These are phyloP conservation scores for Hypseocharis bilobata DNA, from an alignment of 441 rosid genomes.

Conservation along the genomic window DNA sequence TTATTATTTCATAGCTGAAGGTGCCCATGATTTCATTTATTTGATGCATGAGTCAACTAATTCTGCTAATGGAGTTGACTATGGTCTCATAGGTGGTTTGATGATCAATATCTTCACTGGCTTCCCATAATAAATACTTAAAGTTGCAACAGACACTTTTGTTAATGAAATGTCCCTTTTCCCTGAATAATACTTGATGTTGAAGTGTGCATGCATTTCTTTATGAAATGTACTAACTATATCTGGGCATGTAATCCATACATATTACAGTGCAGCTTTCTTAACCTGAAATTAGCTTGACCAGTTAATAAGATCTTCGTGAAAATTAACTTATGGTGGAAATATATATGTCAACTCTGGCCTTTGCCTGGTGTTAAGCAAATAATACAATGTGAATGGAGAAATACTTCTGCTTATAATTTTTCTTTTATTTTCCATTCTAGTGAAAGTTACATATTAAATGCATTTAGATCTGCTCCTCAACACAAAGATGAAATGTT, in stretches of 20 bases:
- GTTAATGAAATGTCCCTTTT: not conserved
- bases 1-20: not conserved
- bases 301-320: not conserved
- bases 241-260: not conserved
- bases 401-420: not conserved
- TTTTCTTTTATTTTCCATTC: not conserved
- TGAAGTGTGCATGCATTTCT: not conserved
- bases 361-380: not conserved
- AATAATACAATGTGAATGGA: not conserved
- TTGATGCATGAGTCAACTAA: not conserved
- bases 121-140: not conserved
- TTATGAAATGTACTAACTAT: not conserved
- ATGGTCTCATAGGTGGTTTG: not conserved
- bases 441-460: no score
- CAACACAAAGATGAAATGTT: not conserved
- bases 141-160: not conserved
- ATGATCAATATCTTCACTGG: not conserved
- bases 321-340: not conserved
- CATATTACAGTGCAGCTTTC: not conserved
- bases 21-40: conserved; percentile 3
- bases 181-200: not conserved
- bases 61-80: not conserved
- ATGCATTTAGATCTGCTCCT: no score
- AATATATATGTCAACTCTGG: not conserved
- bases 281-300: not conserved